A percentile compares a stretch with the other conserved stretches of the same genome.
These are phyloP conservation scores for Craspedostauros australis DNA, from an alignment of 108 stramenopile species.

Conservation along the genomic window DNA sequence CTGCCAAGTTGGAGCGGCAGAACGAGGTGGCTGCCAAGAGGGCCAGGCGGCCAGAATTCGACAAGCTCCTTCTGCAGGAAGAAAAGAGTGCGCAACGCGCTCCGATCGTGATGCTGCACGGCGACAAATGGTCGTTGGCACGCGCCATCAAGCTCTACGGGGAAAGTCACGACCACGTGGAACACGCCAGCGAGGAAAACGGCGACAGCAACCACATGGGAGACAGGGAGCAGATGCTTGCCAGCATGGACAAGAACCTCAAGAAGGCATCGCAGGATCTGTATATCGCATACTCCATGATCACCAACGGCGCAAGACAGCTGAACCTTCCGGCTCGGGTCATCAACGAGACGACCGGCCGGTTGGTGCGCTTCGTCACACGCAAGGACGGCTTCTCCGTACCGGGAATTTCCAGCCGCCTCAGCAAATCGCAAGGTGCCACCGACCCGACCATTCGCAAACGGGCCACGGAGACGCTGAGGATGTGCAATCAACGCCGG, in stretches of 20 bases:
- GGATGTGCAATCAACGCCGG: conserved; percentile 38
- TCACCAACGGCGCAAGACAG: conserved; percentile 9
- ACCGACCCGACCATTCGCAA: not conserved
- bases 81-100: conserved; percentile 30
- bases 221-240: conserved; percentile 24
- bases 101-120: conserved; percentile 22
- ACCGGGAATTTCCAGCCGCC: conserved; percentile 35
- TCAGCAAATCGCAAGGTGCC: conserved; percentile 6
- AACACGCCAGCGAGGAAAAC: not conserved
- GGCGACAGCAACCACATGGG: conserved; percentile 6
- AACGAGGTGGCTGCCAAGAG: not conserved
- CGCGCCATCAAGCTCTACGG: conserved; percentile 46
- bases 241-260: conserved; percentile 21
- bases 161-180: conserved; percentile 5
- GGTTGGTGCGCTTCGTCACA: conserved; percentile 33
- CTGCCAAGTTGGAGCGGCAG: not conserved
- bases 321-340: conserved; percentile 36
- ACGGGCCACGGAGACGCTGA: conserved; percentile 13
- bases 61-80: conserved; percentile 34
- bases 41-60: conserved; percentile 36
- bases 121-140: conserved; percentile 54
- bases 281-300: conserved; percentile 38
- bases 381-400: conserved; percentile 36
- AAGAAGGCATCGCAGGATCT: conserved; percentile 37
- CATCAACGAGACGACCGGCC: conserved; percentile 18